These are phyloP conservation scores for Zymoseptoria passerinii DNA, from an alignment of 2,329 filamentous ascomycete species.

Conservation along the genomic window DNA sequence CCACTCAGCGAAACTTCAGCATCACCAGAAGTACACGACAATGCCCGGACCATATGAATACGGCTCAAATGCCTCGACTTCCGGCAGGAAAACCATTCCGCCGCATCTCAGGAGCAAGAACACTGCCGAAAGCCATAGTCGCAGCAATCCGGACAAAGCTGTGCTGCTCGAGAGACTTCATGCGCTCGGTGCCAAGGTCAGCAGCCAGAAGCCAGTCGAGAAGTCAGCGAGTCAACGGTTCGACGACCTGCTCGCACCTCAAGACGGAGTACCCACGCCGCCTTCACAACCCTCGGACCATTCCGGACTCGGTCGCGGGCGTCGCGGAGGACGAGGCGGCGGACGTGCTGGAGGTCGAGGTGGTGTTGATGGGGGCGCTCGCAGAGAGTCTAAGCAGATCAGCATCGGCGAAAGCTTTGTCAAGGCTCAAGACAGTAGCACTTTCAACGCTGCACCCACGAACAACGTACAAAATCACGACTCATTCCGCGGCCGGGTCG, in stretches of 20 bases:
- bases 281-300: neutral
- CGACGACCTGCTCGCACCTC: neutral
- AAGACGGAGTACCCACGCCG: neutral
- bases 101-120: constrained; percentile 1
- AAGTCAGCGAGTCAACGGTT: neutral
- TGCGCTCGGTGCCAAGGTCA: constrained; percentile 11
- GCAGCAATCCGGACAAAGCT: neutral
- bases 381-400: neutral
- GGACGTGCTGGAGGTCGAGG: neutral
- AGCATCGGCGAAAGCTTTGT: neutral
- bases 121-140: neutral
- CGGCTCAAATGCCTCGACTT: neutral
- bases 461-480: too few relatives aligned
- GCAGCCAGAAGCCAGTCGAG: constrained; percentile 5
- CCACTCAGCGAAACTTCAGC: neutral
- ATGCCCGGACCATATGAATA: neutral
- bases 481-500: neutral
- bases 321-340: neutral
- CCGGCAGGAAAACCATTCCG: neutral
- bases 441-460: neutral
- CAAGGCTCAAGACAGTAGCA: neutral
- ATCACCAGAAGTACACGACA: neutral
- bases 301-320: neutral
- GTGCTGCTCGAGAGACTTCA: constrained; percentile 12
- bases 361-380: neutral